Evolutionary conservation across 164 flowering plant species (phyloP).

Genomic region (Amborella trichopoda): DNA sequence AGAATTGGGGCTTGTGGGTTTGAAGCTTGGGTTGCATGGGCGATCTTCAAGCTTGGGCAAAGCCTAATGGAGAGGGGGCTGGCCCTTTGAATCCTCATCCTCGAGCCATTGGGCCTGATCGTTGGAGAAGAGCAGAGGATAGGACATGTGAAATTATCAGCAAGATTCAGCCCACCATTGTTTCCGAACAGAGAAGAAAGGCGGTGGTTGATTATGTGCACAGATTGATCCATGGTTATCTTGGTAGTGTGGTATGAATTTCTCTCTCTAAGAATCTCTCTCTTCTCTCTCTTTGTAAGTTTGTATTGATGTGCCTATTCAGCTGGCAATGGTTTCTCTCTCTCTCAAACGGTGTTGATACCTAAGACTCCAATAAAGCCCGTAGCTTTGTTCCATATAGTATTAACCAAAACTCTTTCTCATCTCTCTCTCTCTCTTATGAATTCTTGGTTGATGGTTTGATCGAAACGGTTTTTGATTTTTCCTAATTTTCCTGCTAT

Average conservation of each 20-base stretch:
- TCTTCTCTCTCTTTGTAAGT: background rate
- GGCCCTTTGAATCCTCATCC: conserved; percentile 10
- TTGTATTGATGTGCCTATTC: too few relatives aligned
- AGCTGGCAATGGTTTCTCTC: too few relatives aligned
- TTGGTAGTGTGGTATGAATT: conserved; percentile 53
- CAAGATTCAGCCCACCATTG: conserved; percentile 20
- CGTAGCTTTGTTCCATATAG: too few relatives aligned
- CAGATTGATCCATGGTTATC: conserved; percentile 28
- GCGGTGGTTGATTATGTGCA: conserved; percentile 61
- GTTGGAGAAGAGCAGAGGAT: conserved; percentile 25
- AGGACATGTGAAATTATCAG: conserved; percentile 12
- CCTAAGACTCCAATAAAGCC: too few relatives aligned
- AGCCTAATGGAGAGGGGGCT: conserved; percentile 16
- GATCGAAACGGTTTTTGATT: too few relatives aligned
- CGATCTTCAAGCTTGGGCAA: conserved; percentile 17
- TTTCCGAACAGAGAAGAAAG: conserved; percentile 42
- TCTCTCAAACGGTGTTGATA: too few relatives aligned
- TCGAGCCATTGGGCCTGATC: conserved; percentile 12
- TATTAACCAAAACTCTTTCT: too few relatives aligned
- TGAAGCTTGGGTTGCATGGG: conserved; percentile 35
- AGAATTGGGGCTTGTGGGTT: too few relatives aligned
- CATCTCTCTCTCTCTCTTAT: too few relatives aligned
- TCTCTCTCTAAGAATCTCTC: background rate
- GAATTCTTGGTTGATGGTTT: too few relatives aligned
- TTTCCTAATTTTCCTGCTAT: too few relatives aligned